Base-by-base conservation (phyloP, 2,329 filamentous ascomycete genomes). In the Thelonectria blattea region DNA sequence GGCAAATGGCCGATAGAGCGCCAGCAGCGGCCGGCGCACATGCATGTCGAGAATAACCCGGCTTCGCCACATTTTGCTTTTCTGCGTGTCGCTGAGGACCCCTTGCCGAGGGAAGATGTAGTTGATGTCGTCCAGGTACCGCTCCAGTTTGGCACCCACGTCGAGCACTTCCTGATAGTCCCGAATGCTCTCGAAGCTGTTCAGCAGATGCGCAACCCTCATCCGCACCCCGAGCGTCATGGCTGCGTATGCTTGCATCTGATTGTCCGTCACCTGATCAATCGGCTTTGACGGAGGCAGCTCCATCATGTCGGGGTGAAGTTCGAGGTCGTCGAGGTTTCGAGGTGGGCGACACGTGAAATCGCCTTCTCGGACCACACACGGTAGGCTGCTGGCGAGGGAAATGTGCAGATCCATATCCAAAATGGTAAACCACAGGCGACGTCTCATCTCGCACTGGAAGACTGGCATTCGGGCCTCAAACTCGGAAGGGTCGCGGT, bases 341-440 rank as follows among this genome's bases (percentile, higher is more conserved):
- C 80, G 77, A 5, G 84, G 84, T 2, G 83, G 80, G 10, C 73
- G 74, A 68, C 82, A 85, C 0, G 82, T 83, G 60, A 81, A 85
- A 68, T 86, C 83, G 10, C 80, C 82, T 7, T 84, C 80, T 2
- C 82, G 78, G 6, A 85, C 76, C 14, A 82, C 74, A 43, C 78
- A 81, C 0, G 83, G 83, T 53, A 86, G 72, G 63, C 81, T 83
- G 68, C 80, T 81, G 20, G 81, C 78, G 49, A 85, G 77, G 1
- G 83, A 83, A 43, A 84, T 77, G 63, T 85, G 82, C 37, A 85
- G 72, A 64, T 86, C 84, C 72, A 86, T 80, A 63, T 86, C 84
- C 39, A 85, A 73, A 42, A 86, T 81, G 3, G 83, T 83, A 52
- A 79, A 85, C 84, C 84, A 86, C 22, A 86, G 69, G 60, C 81